A percentile compares a stretch with the other conserved stretches of the same genome.
Evolutionary conservation across 768 basidiomycete species (phyloP).

Genomic region (Lentinula aciculospora): DNA sequence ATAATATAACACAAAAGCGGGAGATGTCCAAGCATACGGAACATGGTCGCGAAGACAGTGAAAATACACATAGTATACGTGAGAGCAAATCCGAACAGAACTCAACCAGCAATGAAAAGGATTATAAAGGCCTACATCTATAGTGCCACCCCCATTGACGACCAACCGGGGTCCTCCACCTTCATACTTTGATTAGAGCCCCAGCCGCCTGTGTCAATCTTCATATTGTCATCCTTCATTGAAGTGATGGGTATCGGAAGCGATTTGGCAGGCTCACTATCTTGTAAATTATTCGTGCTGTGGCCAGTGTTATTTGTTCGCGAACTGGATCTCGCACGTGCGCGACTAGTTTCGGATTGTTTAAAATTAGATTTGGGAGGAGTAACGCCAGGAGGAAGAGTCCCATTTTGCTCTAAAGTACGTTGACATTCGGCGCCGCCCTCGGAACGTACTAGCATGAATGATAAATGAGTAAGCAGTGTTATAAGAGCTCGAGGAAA

Average conservation of each 20-base stretch:
- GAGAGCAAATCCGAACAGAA: background rate
- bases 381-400: background rate
- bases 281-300: background rate
- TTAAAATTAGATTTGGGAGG: conserved; percentile 1
- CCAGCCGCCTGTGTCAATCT: conserved; percentile 6
- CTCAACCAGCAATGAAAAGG: background rate
- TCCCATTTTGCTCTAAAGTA: conserved; percentile 22
- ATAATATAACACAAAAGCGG: conserved; percentile 2
- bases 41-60: background rate
- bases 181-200: background rate
- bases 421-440: conserved; percentile 73
- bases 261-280: conserved; percentile 4
- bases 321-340: background rate
- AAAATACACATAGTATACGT: background rate
- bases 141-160: background rate
- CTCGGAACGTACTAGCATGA: conserved; percentile 62
- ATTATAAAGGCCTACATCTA: background rate
- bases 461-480: background rate
- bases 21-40: background rate
- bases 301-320: background rate
- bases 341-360: background rate
- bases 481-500: background rate
- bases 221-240: background rate
- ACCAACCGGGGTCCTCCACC: conserved; percentile 4
- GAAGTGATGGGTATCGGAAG: conserved; percentile 5